Conservation (phyloP, 1,284 basidiomycete species). For the Thelephora terrestris region DNA sequence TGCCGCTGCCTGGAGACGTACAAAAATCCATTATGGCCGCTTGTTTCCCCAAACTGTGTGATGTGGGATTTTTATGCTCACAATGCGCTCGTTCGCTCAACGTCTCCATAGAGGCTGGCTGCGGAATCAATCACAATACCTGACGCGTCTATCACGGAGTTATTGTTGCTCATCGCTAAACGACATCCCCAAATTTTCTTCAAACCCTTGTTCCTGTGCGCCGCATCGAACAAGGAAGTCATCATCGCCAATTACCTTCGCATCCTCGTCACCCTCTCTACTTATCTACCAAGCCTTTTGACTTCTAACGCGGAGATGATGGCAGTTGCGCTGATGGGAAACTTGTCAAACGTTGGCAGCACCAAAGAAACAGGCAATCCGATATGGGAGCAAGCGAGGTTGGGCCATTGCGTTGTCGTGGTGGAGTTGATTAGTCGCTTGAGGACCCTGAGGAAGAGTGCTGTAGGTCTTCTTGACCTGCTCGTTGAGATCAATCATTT, state of each 20-base stretch:
- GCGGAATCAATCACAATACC: slow-evolving; percentile 38
- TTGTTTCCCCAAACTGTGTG: slow-evolving; percentile 34
- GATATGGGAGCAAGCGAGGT: slow-evolving; percentile 36
- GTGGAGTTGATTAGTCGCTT: slow-evolving; percentile 53
- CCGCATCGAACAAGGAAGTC: slow-evolving; percentile 49
- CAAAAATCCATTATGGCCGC: slow-evolving; percentile 28
- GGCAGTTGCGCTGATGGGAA: slow-evolving; percentile 56
- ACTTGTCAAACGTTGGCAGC: slow-evolving; percentile 22
- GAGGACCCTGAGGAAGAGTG: slow-evolving; percentile 28
- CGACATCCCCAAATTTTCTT: slow-evolving; percentile 59
- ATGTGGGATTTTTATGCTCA: slow-evolving; percentile 29
- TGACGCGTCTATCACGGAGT: slow-evolving; percentile 31
- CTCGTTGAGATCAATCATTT: background rate
- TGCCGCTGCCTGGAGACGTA: slow-evolving; percentile 34
- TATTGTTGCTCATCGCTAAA: slow-evolving; percentile 42
- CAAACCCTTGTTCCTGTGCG: slow-evolving; percentile 65
- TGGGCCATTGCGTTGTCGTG: slow-evolving; percentile 57
- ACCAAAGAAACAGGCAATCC: slow-evolving; percentile 18
- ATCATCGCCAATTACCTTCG: slow-evolving; percentile 50
- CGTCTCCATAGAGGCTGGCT: slow-evolving; percentile 29
- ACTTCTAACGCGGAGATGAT: slow-evolving; percentile 69
- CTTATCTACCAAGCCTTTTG: slow-evolving; percentile 57
- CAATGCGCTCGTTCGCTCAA: slow-evolving; percentile 5
- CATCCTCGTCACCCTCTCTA: slow-evolving; percentile 38
- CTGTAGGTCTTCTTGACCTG: slow-evolving; percentile 20